phyloP scores from a whole-genome alignment of 805 yeast genomes.

The Nakazawaea ernobii region DNA sequence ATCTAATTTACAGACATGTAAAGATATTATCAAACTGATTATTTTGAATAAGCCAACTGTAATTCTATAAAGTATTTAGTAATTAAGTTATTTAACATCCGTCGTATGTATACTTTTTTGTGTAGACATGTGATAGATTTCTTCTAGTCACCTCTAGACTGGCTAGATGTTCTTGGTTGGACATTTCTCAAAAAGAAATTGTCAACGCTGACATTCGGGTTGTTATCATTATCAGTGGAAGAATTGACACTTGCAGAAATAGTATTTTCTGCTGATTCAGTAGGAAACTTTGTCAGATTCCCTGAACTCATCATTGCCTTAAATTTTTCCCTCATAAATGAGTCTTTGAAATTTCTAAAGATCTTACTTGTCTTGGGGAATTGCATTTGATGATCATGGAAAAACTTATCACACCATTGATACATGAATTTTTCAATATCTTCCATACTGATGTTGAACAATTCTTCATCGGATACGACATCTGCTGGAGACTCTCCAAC shows the following conservation, averaged over 20 bases:
- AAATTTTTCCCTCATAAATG: constrained; percentile 27
- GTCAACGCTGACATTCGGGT: constrained; percentile 3
- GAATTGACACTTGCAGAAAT: neutral
- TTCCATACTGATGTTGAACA: constrained; percentile 11
- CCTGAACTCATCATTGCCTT: constrained; percentile 8
- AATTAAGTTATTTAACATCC: too few species aligned
- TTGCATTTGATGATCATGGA: constrained; percentile 18
- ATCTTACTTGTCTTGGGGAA: constrained; percentile 23
- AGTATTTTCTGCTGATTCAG: neutral
- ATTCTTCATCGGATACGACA: constrained; percentile 3
- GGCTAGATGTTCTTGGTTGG: constrained; percentile 2
- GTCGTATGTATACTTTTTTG: too few species aligned
- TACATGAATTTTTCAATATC: constrained; percentile 29
- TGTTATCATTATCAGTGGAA: neutral
- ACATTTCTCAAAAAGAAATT: constrained; percentile 8
- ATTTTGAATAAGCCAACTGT: too few species aligned
- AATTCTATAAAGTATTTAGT: too few species aligned
- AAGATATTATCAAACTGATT: too few species aligned
- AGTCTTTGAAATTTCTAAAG: constrained; percentile 23
- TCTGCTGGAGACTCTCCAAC: neutral
- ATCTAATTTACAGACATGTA: too few species aligned
- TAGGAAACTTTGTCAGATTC: neutral
- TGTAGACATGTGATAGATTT: neutral
- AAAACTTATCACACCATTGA: constrained; percentile 26
- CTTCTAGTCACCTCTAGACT: neutral